These are phyloP conservation scores for Ulota crispa DNA, from an alignment of 225 moss, liverwort and hornwort species.

Conservation along the genomic window DNA sequence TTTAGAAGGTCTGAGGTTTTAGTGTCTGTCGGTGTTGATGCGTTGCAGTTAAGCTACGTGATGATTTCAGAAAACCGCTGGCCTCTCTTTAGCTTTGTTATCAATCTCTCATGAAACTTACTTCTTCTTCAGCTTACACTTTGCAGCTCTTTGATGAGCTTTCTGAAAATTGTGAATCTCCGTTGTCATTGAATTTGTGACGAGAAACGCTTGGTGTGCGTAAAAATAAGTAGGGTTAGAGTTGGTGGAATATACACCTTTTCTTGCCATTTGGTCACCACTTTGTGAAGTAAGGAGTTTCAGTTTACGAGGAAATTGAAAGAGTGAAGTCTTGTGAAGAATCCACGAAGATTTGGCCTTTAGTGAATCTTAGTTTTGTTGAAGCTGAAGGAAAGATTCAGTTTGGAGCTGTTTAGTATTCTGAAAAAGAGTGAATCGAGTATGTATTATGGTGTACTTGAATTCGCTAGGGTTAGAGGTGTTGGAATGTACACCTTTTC, in stretches of 20 bases:
- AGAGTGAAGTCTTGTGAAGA: neutral
- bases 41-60: neutral
- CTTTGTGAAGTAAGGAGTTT: neutral
- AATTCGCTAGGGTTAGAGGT: neutral
- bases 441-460: neutral
- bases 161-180: neutral
- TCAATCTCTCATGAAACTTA: neutral
- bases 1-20: conserved; percentile 11
- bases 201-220: neutral
- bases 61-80: neutral
- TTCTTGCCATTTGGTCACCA: neutral
- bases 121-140: neutral
- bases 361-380: neutral
- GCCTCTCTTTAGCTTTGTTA: neutral
- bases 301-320: neutral
- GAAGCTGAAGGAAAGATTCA: neutral
- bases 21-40: neutral
- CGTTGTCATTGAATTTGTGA: neutral
- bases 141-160: neutral
- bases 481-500: neutral
- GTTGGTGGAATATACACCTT: neutral
- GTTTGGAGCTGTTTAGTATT: neutral
- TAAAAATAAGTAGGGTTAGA: conserved; percentile 12
- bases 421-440: neutral
- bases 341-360: neutral